Evolutionary conservation across 306 rosid genomes (phyloP), one percentile per base, ranked within the genome.

Genomic region (Vachellia collinsii): DNA sequence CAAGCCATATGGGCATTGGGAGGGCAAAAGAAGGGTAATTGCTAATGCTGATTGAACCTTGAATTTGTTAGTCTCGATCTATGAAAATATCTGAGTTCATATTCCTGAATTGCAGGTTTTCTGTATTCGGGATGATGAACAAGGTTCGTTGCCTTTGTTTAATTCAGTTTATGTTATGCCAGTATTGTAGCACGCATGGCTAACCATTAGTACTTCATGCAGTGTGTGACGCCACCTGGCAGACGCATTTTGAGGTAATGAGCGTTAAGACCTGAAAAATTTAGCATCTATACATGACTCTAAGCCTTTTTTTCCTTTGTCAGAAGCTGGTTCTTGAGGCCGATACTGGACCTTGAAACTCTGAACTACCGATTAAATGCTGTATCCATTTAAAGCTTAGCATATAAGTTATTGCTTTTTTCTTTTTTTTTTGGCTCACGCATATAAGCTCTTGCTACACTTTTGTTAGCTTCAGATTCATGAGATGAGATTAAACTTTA

Each of bases 1-100:
- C 99, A 51, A 95, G 99, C 90, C 94, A 93, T 81, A 95, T 95
- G 99, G 99, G 99, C 85, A 95, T 95, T 80, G 99, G 99, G 73
- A 88, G 97, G 87, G 92, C 98, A 70, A 95, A 95, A 89, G 99
- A 95, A 88, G 99, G 98, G 99, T 94, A 86, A 62, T 80, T 77
- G n/a, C 71, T 80, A 50, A 82, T 77, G n/a, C 71, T 81, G 70
- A 83, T 77, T 74, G 65, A 13, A 51, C 69, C 79, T 50, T 69
- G 23, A 39, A 78, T 38, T 62, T 61, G 83, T 59, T 77, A 68
- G 74, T 79, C 71, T 54, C 22, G 36, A 25, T 72, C 17, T 59
- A 58, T 73, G 84, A 66, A 65, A 63, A n/a, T 73, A 72, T 73
- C 77, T 58, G 70, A 67, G 69, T 68, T 76, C 67, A 84, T 47